Evolutionary conservation across 371 early-diverging fungal species (phyloP).

Genomic region (Capniomyces stellatus): DNA sequence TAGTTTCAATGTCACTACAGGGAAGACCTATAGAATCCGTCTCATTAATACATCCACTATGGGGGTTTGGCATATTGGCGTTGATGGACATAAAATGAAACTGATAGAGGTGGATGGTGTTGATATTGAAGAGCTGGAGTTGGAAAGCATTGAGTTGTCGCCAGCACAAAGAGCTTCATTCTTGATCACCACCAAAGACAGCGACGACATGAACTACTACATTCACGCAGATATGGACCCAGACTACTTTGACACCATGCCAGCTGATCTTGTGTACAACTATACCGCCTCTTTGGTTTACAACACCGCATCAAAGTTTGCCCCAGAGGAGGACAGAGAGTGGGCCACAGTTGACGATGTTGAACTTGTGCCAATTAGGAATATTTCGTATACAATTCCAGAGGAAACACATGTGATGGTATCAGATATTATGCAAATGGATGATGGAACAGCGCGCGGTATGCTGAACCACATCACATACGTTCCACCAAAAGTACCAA

Average conservation of each 20-base stretch:
- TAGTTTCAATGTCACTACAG: conserved; percentile 32
- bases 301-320: conserved; percentile 1
- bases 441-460: conserved; percentile 61
- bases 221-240: conserved; percentile 57
- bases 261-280: conserved; percentile 30
- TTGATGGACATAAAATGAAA: conserved; percentile 56
- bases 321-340: conserved; percentile 5
- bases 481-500: conserved; percentile 41
- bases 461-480: conserved; percentile 60
- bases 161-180: conserved; percentile 58
- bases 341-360: conserved; percentile 17
- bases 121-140: conserved; percentile 14
- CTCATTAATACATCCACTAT: conserved; percentile 59
- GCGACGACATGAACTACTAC: conserved; percentile 42
- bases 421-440: conserved; percentile 19
- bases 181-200: conserved; percentile 47
- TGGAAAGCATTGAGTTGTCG: conserved; percentile 33
- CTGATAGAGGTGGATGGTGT: conserved; percentile 71
- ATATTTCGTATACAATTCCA: conserved; percentile 5
- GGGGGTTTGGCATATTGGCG: conserved; percentile 51
- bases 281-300: conserved; percentile 15
- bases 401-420: conserved; percentile 12
- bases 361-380: conserved; percentile 9
- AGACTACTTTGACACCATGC: conserved; percentile 50
- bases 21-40: conserved; percentile 67